phyloP scores from a whole-genome alignment of 2,329 filamentous ascomycete genomes.

The Elsinoe australis region DNA sequence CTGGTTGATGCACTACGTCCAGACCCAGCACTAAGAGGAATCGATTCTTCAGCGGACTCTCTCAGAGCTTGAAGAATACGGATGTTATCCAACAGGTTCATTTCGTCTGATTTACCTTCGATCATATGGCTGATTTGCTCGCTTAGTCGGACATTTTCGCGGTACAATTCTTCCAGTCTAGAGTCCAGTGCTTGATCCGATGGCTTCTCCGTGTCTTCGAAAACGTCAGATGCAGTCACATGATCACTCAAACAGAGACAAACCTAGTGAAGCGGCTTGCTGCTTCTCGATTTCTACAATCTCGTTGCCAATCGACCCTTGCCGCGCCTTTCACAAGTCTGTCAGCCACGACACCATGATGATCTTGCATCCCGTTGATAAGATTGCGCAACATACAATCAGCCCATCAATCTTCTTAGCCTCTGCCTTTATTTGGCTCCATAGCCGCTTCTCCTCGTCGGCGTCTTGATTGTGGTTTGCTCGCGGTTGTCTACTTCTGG shows the following conservation, averaged over 20 bases:
- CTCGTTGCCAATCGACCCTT: constrained; percentile 29
- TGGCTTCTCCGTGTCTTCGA: constrained; percentile 24
- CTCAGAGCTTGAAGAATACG: constrained; percentile 42
- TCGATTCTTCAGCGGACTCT: constrained; percentile 37
- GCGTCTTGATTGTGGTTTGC: constrained; percentile 43
- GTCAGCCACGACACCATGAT: too few relatives aligned
- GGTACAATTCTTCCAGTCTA: constrained; percentile 39
- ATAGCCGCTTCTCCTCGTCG: constrained; percentile 44
- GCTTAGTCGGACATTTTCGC: constrained; percentile 42
- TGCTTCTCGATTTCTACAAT: constrained; percentile 32
- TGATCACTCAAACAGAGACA: not conserved
- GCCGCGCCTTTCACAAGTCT: constrained; percentile 21
- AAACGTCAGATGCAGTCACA: constrained; percentile 15
- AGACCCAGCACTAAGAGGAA: constrained; percentile 9
- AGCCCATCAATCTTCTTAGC: constrained; percentile 40
- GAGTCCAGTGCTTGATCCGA: constrained; percentile 36
- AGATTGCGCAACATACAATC: constrained; percentile 44
- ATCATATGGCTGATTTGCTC: constrained; percentile 40
- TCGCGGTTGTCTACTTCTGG: constrained; percentile 38
- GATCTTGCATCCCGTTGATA: too few relatives aligned
- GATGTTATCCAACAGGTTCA: constrained; percentile 37
- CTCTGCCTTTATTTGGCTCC: constrained; percentile 42
- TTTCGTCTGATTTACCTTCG: constrained; percentile 37
- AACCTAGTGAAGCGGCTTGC: constrained; percentile 28
- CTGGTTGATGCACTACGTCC: constrained; percentile 8